Conservation (phyloP, 257 asterid species). For the Solanum chilense region DNA sequence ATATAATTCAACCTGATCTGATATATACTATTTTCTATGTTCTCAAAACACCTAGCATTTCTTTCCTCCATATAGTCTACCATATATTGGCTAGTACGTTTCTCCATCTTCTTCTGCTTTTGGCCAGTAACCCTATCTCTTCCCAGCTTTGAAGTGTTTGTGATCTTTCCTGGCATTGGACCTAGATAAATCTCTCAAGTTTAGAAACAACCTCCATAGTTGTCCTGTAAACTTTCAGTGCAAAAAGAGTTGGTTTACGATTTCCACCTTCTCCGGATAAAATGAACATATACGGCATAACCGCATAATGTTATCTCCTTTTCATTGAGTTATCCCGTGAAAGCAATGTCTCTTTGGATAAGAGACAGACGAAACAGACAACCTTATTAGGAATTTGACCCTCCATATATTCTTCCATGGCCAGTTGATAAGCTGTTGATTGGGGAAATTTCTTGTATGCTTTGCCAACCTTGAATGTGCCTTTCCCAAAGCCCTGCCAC, state of each 20-base stretch:
- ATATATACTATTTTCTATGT: not conserved
- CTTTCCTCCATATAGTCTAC: not conserved
- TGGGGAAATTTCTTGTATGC: not conserved
- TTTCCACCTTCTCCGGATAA: not conserved
- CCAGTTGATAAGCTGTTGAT: not conserved
- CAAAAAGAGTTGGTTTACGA: not conserved
- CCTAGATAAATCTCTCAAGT: not conserved
- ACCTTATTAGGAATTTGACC: not conserved
- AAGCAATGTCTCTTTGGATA: not conserved
- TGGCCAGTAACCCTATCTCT: not conserved
- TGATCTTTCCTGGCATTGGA: not conserved
- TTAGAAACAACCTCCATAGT: not conserved
- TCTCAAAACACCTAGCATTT: not conserved
- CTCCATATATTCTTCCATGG: not conserved
- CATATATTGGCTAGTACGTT: not conserved
- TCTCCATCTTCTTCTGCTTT: not conserved
- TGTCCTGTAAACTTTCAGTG: not conserved
- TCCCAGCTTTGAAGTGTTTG: not conserved
- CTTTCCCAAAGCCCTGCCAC: not conserved
- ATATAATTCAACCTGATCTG: not conserved
- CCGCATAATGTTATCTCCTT: not conserved
- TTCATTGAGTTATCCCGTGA: not conserved
- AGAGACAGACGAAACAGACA: not conserved
- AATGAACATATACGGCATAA: not conserved
- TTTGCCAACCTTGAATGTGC: not conserved